phyloP scores from a whole-genome alignment of 2,329 filamentous ascomycete genomes.

The Sclerotinia sclerotiorum region DNA sequence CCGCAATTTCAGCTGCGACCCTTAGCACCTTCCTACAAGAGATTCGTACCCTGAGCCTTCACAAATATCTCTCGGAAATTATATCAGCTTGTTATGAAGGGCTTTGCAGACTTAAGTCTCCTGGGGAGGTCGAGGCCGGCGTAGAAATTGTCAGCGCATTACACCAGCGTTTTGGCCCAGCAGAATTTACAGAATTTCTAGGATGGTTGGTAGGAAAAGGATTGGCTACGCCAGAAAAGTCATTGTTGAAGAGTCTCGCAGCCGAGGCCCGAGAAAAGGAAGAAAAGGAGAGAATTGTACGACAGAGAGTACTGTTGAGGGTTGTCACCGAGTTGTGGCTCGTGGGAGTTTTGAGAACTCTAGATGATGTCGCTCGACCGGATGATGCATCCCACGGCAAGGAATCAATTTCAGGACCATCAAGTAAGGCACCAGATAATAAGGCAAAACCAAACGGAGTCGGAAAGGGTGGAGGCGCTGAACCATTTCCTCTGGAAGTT shows the following conservation, averaged over 20 bases:
- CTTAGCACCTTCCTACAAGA: conserved; percentile 85
- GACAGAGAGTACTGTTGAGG: conserved; percentile 81
- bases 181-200: conserved; percentile 86
- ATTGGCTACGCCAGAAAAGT: conserved; percentile 86
- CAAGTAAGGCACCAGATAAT: conserved; percentile 61
- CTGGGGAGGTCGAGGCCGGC: conserved; percentile 86
- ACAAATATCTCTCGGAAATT: conserved; percentile 96
- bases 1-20: conserved; percentile 77
- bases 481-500: conserved; percentile 96
- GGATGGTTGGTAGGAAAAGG: conserved; percentile 92
- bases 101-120: conserved; percentile 84
- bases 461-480: conserved; percentile 67
- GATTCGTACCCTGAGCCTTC: conserved; percentile 83
- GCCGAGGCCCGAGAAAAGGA: conserved; percentile 88
- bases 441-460: conserved; percentile 55
- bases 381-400: conserved; percentile 58
- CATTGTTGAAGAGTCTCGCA: conserved; percentile 72
- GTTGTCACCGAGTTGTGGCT: conserved; percentile 97
- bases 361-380: conserved; percentile 64
- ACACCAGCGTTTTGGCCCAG: conserved; percentile 88
- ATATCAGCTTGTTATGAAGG: conserved; percentile 95
- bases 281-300: conserved; percentile 86
- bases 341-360: conserved; percentile 79
- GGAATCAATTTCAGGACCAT: conserved; percentile 46
- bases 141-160: conserved; percentile 94